phyloP scores from a whole-genome alignment of 257 asterid species.

The Gentiana macrophylla region DNA sequence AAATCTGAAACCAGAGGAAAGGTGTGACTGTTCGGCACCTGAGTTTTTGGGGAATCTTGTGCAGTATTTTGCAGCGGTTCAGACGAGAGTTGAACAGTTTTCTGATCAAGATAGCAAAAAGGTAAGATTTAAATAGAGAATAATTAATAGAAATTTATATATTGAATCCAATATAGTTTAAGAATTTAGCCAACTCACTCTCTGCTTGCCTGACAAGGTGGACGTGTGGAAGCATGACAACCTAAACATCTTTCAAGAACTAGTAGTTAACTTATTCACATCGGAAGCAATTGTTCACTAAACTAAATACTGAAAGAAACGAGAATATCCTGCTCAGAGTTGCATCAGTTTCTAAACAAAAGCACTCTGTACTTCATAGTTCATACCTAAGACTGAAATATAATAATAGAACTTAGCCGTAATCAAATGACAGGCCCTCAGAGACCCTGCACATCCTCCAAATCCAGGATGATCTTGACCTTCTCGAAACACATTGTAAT shows the following conservation, averaged over 20 bases:
- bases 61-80: conserved; percentile 53
- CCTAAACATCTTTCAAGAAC: conserved; percentile 51
- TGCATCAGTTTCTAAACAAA: conserved; percentile 15
- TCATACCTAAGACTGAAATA: conserved; percentile 15
- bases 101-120: conserved; percentile 34
- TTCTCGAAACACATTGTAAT: conserved; percentile 49
- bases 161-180: conserved; percentile 2
- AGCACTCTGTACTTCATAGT: conserved; percentile 20
- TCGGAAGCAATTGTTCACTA: conserved; percentile 22
- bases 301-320: conserved; percentile 18
- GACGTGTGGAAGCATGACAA: conserved; percentile 88
- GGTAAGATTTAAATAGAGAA: conserved; percentile 8
- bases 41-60: conserved; percentile 44
- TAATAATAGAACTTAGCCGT: conserved; percentile 57
- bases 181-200: conserved; percentile 42
- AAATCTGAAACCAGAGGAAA: conserved; percentile 19
- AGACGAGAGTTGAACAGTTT: conserved; percentile 38
- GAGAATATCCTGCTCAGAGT: conserved; percentile 17
- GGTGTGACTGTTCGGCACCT: conserved; percentile 19
- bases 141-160: neutral
- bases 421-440: conserved; percentile 82
- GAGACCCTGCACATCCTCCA: conserved; percentile 96
- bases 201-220: conserved; percentile 50
- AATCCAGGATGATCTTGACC: conserved; percentile 77
- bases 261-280: conserved; percentile 30